Percentiles rank a stretch among this genome's conserved stretches.
Conservation (phyloP, 352 stramenopile species). For the Phytophthora litchii region DNA sequence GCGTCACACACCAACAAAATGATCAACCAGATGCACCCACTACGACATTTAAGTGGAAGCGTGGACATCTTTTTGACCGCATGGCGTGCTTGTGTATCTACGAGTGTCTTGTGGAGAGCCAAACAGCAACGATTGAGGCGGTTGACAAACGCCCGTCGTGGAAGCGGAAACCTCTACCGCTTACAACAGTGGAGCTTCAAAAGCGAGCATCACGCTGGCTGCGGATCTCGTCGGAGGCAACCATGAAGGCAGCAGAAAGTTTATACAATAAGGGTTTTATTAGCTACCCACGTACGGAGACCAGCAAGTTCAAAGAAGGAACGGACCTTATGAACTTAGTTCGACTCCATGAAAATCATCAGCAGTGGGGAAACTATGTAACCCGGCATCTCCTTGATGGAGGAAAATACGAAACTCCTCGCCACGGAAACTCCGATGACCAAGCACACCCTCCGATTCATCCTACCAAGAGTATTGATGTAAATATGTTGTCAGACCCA, state of each 20-base stretch:
- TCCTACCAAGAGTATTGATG: slow-evolving; percentile 94
- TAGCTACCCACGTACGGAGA: slow-evolving; percentile 99
- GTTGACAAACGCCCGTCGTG: slow-evolving; percentile 85
- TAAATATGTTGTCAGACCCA: slow-evolving; percentile 71
- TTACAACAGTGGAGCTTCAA: slow-evolving; percentile 99
- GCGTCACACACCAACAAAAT: slow-evolving; percentile 78
- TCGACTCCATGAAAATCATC: slow-evolving; percentile 68
- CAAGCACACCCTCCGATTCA: slow-evolving; percentile 99
- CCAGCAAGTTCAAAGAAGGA: slow-evolving; percentile 96
- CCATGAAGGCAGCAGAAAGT: slow-evolving; percentile 96
- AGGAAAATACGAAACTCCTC: slow-evolving; percentile 83
- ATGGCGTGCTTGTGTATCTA: slow-evolving; percentile 93
- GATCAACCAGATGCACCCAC: slow-evolving; percentile 54
- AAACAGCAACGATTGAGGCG: slow-evolving; percentile 64
- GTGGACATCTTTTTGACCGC: slow-evolving; percentile 95
- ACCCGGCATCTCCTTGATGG: slow-evolving; percentile 54
- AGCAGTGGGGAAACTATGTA: slow-evolving; percentile 85
- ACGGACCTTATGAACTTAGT: slow-evolving; percentile 90
- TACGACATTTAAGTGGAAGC: slow-evolving; percentile 97
- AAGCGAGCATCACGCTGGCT: slow-evolving; percentile 96
- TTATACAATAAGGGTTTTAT: slow-evolving; percentile 99
- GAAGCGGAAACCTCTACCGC: slow-evolving; percentile 96
- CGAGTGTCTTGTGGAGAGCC: slow-evolving; percentile 70
- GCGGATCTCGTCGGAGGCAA: slow-evolving; percentile 94
- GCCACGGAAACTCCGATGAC: slow-evolving; percentile 94